These are phyloP conservation scores for Didymella sp. DNA, from an alignment of 2,329 filamentous ascomycete species.

Conservation along the genomic window DNA sequence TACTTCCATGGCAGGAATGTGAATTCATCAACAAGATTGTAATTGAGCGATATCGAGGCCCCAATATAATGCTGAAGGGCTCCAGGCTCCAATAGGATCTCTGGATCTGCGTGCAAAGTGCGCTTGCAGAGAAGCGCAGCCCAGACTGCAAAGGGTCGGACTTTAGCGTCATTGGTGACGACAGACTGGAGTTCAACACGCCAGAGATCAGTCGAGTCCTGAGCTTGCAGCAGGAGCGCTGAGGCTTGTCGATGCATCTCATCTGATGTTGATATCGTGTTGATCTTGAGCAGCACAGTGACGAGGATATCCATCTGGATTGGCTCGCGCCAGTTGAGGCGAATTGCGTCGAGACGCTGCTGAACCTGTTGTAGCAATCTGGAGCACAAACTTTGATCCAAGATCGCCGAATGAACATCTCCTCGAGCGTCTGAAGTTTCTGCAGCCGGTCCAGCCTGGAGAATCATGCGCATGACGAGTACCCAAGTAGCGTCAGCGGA, in stretches of 20 bases:
- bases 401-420: constrained; percentile 58
- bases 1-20: constrained; percentile 43
- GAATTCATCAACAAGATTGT: constrained; percentile 54
- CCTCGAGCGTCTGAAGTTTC: constrained; percentile 47
- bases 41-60: constrained; percentile 56
- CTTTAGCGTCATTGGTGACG: constrained; percentile 49
- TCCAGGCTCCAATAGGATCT: not conserved
- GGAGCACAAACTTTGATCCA: constrained; percentile 58
- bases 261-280: constrained; percentile 35
- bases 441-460: constrained; percentile 62
- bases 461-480: constrained; percentile 60
- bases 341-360: constrained; percentile 56
- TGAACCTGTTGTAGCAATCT: constrained; percentile 58
- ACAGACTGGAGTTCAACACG: constrained; percentile 55
- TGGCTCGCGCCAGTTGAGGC: constrained; percentile 65
- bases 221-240: constrained; percentile 52
- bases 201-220: constrained; percentile 60
- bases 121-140: constrained; percentile 64
- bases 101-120: constrained; percentile 50
- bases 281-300: constrained; percentile 56
- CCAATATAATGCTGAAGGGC: constrained; percentile 45
- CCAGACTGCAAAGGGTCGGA: constrained; percentile 58
- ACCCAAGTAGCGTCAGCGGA: constrained; percentile 59
- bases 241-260: constrained; percentile 13
- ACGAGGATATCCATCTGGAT: constrained; percentile 66